Conservation (phyloP, 2,329 filamentous ascomycete species). For the Penicillium sp. region DNA sequence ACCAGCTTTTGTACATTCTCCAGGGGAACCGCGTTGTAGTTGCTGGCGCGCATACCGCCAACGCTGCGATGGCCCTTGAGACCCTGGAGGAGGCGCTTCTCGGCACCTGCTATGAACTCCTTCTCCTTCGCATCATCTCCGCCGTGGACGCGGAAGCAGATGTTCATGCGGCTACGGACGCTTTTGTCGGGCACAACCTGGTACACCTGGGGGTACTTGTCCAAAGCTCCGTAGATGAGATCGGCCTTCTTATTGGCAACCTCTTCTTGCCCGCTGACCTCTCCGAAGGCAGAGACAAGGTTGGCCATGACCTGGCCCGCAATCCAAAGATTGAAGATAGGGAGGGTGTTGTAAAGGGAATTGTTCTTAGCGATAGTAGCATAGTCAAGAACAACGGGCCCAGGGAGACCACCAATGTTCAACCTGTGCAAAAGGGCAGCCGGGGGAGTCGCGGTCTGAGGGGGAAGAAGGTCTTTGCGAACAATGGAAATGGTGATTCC, state of each 20-base stretch:
- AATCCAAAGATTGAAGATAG: slow-evolving; percentile 89
- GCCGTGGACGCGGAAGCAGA: slow-evolving; percentile 74
- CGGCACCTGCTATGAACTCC: slow-evolving; percentile 68
- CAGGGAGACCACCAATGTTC: slow-evolving; percentile 59
- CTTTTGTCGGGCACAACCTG: slow-evolving; percentile 68
- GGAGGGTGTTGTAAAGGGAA: slow-evolving; percentile 90
- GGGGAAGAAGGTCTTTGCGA: slow-evolving; percentile 72
- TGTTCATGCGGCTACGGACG: slow-evolving; percentile 84
- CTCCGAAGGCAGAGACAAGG: slow-evolving; percentile 59
- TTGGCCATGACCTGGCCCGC: slow-evolving; percentile 81
- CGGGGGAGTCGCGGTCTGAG: slow-evolving; percentile 59
- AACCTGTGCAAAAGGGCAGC: slow-evolving; percentile 67
- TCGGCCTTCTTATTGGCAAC: slow-evolving; percentile 69
- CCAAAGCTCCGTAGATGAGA: slow-evolving; percentile 70
- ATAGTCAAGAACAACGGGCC: slow-evolving; percentile 73
- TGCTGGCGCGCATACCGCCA: slow-evolving; percentile 77
- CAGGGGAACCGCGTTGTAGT: slow-evolving; percentile 76
- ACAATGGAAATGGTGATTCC: slow-evolving; percentile 84
- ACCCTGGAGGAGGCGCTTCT: slow-evolving; percentile 64
- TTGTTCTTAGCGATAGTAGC: slow-evolving; percentile 86
- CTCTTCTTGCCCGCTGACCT: slow-evolving; percentile 69
- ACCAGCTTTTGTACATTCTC: slow-evolving; percentile 42
- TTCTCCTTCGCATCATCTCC: slow-evolving; percentile 68
- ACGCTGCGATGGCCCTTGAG: slow-evolving; percentile 86
- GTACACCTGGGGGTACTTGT: slow-evolving; percentile 68